Evolutionary conservation across 768 basidiomycete genomes (phyloP).

Genomic region (Phlebiopsis gigantea): DNA sequence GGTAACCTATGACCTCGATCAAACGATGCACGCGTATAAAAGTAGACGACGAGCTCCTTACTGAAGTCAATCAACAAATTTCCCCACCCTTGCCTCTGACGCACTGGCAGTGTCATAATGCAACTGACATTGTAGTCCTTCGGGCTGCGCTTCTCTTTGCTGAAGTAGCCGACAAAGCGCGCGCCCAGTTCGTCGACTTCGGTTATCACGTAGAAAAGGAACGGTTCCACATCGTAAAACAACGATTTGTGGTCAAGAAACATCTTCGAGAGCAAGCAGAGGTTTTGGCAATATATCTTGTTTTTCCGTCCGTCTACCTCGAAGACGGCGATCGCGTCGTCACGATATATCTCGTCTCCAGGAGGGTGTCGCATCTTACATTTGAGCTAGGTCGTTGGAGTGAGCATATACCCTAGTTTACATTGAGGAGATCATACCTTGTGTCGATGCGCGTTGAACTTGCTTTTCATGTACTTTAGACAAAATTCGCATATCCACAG

Average conservation of each 20-base stretch:
- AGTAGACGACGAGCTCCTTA: conserved; percentile 37
- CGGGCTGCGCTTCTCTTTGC: conserved; percentile 95
- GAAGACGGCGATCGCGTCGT: conserved; percentile 83
- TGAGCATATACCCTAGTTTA: neutral
- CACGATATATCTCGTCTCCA: conserved; percentile 97
- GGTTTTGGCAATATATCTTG: conserved; percentile 99
- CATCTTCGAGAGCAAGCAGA: conserved; percentile 97
- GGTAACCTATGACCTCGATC: conserved; percentile 62
- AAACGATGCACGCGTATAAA: neutral
- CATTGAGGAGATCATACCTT: conserved; percentile 57
- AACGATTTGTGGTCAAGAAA: conserved; percentile 98
- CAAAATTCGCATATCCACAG: conserved; percentile 99
- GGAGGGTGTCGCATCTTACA: conserved; percentile 95
- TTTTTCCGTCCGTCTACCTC: conserved; percentile 98
- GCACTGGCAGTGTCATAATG: conserved; percentile 97
- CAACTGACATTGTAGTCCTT: conserved; percentile 98
- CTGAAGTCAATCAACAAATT: conserved; percentile 98
- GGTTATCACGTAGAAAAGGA: conserved; percentile 97
- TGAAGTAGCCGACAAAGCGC: conserved; percentile 96
- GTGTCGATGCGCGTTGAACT: conserved; percentile 82
- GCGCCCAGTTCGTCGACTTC: conserved; percentile 86
- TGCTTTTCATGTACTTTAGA: conserved; percentile 95
- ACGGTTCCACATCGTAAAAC: conserved; percentile 99
- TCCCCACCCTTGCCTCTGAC: conserved; percentile 96
- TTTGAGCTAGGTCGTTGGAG: conserved; percentile 58